Evolutionary conservation across 1,284 basidiomycete species (phyloP).

Genomic region (Malassezia dermatis): DNA sequence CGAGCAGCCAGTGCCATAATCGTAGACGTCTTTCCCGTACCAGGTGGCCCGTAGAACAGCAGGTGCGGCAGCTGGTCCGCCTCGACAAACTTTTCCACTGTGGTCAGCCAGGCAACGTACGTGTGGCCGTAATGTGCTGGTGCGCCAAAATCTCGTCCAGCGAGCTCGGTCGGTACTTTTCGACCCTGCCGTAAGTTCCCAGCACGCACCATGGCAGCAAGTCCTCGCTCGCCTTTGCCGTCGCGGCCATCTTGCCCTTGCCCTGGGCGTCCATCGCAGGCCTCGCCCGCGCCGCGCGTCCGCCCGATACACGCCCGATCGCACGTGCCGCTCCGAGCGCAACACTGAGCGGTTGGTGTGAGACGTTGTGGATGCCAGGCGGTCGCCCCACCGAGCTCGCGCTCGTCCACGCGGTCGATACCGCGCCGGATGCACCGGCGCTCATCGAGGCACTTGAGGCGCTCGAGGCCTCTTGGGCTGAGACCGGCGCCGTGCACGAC

Average conservation of each 20-base stretch:
- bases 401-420: slow-evolving; percentile 8
- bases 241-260: slow-evolving; percentile 6
- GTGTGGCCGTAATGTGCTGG: slow-evolving; percentile 41
- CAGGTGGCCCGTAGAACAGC: slow-evolving; percentile 94
- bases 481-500: slow-evolving; percentile 3
- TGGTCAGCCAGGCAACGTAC: slow-evolving; percentile 12
- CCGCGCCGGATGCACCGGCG: not conserved
- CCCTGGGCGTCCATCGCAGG: slow-evolving; percentile 7
- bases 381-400: not conserved
- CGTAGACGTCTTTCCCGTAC: slow-evolving; percentile 91
- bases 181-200: slow-evolving; percentile 28
- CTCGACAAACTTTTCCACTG: slow-evolving; percentile 67
- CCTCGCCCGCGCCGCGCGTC: not conserved
- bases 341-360: not conserved
- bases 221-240: not conserved
- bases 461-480: not conserved
- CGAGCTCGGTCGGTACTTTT: slow-evolving; percentile 43
- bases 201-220: slow-evolving; percentile 17
- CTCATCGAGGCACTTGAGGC: not conserved
- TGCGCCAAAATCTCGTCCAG: slow-evolving; percentile 45
- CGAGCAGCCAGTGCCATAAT: slow-evolving; percentile 90
- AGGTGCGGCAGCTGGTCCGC: slow-evolving; percentile 89
- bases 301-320: slow-evolving; percentile 10
- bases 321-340: not conserved
- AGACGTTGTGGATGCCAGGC: not conserved